These are phyloP conservation scores for Aspergillus kassunensis DNA, from an alignment of 495 filamentous ascomycete species.

Conservation along the genomic window DNA sequence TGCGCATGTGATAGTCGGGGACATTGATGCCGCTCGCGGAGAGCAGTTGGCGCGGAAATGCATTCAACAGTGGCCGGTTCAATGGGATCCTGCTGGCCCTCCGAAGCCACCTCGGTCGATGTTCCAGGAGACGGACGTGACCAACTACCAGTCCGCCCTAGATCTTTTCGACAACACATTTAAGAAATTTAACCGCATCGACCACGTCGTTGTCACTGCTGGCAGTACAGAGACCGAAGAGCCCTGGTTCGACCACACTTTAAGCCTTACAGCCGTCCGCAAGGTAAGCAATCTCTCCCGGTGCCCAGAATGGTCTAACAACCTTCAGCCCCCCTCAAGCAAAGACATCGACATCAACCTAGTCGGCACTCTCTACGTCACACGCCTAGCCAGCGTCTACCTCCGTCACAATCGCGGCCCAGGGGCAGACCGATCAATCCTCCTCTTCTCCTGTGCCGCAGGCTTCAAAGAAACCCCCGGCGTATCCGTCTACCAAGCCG, in stretches of 20 bases:
- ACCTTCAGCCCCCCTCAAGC: slow-evolving; percentile 29
- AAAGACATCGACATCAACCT: slow-evolving; percentile 49
- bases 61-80: slow-evolving; percentile 23
- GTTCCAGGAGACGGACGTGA: slow-evolving; percentile 44
- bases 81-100: slow-evolving; percentile 19
- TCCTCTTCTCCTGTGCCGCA: slow-evolving; percentile 41
- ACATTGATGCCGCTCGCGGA: slow-evolving; percentile 33
- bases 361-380: slow-evolving; percentile 44
- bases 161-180: slow-evolving; percentile 44
- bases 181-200: slow-evolving; percentile 44
- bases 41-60: slow-evolving; percentile 24
- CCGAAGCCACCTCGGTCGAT: slow-evolving; percentile 23
- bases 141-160: slow-evolving; percentile 40
- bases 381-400: slow-evolving; percentile 43
- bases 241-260: slow-evolving; percentile 44
- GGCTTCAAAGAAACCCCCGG: slow-evolving; percentile 47
- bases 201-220: slow-evolving; percentile 50
- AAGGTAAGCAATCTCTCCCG: slow-evolving; percentile 20
- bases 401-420: slow-evolving; percentile 41
- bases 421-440: slow-evolving; percentile 41
- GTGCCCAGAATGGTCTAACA: not conserved
- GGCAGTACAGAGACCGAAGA: slow-evolving; percentile 41
- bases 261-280: slow-evolving; percentile 31
- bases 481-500: slow-evolving; percentile 45
- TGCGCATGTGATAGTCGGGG: slow-evolving; percentile 44